Evolutionary conservation across 2,329 filamentous ascomycete genomes (phyloP).

Genomic region (Xylariaceae sp.): DNA sequence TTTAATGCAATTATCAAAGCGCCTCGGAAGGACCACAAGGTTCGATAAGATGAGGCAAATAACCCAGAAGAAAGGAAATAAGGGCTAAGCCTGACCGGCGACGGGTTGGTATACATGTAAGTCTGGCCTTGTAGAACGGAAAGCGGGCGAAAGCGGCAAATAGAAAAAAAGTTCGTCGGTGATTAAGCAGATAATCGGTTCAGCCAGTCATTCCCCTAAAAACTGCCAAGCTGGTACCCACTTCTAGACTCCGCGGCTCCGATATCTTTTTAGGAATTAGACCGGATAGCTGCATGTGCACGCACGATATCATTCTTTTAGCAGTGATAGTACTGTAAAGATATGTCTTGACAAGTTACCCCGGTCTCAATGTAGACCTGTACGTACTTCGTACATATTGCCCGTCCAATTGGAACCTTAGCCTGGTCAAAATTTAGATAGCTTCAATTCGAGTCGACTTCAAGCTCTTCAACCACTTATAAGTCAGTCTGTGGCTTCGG

Average conservation of each 20-base stretch:
- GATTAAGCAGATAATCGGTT: neutral
- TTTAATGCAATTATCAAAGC: constrained; percentile 32
- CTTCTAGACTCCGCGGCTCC: constrained; percentile 14
- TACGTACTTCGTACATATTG: neutral
- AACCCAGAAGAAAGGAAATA: constrained; percentile 18
- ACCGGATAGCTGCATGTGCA: neutral
- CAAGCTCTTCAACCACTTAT: neutral
- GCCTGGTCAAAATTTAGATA: constrained; percentile 20
- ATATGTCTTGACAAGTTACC: neutral
- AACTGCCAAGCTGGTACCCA: constrained; percentile 10
- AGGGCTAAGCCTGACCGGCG: constrained; percentile 17
- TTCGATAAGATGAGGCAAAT: constrained; percentile 28
- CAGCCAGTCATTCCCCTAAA: neutral
- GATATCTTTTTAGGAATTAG: neutral
- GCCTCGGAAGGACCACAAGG: constrained; percentile 35
- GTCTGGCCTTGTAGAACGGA: constrained; percentile 3
- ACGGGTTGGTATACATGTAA: constrained; percentile 23
- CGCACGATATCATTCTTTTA: no score
- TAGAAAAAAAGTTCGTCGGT: constrained; percentile 23
- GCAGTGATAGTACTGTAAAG: no score
- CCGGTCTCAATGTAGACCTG: no score
- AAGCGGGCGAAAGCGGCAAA: constrained; percentile 32
- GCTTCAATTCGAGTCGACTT: neutral
- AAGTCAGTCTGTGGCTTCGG: neutral
- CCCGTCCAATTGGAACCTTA: constrained; percentile 5